A percentile compares a stretch with the other conserved stretches of the same genome.
phyloP scores from a whole-genome alignment of 306 rosid species.

The Herpetospermum pedunculosum region DNA sequence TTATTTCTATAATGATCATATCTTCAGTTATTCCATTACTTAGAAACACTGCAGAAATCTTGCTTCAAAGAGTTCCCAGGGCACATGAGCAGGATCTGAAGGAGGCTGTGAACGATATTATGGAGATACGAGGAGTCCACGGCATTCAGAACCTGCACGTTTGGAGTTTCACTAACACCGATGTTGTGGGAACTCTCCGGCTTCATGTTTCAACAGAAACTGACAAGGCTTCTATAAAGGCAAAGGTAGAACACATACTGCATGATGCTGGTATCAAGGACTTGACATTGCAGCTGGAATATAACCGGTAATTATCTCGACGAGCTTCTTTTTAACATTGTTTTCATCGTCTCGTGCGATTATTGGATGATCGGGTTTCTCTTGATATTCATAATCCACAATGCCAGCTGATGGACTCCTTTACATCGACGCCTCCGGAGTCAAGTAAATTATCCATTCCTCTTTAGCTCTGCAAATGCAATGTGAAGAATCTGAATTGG shows the following conservation, averaged over 20 bases:
- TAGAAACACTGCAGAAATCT: slow-evolving; percentile 72
- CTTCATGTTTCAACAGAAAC: slow-evolving; percentile 57
- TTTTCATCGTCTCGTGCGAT: not conserved
- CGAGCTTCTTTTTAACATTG: not conserved
- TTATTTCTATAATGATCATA: slow-evolving; percentile 68
- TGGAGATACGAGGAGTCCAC: slow-evolving; percentile 50
- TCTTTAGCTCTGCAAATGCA: not conserved
- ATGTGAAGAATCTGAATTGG: not conserved
- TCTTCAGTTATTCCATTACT: slow-evolving; percentile 85
- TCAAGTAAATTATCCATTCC: not conserved
- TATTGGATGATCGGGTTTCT: not conserved
- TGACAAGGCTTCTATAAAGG: slow-evolving; percentile 41
- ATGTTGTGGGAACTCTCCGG: slow-evolving; percentile 71
- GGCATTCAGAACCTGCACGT: slow-evolving; percentile 53
- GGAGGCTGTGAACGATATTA: slow-evolving; percentile 36
- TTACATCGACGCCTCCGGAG: not conserved
- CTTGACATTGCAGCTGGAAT: slow-evolving; percentile 79
- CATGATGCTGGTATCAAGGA: slow-evolving; percentile 70
- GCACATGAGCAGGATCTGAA: slow-evolving; percentile 45
- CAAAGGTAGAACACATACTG: slow-evolving; percentile 46
- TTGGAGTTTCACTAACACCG: slow-evolving; percentile 83
- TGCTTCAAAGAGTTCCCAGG: slow-evolving; percentile 88
- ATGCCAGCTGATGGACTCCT: not conserved
- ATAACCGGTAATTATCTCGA: slow-evolving; percentile 12
- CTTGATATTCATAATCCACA: not conserved